These are phyloP conservation scores for Venturia oleaginea DNA, from an alignment of 2,329 filamentous ascomycete species.

Conservation along the genomic window DNA sequence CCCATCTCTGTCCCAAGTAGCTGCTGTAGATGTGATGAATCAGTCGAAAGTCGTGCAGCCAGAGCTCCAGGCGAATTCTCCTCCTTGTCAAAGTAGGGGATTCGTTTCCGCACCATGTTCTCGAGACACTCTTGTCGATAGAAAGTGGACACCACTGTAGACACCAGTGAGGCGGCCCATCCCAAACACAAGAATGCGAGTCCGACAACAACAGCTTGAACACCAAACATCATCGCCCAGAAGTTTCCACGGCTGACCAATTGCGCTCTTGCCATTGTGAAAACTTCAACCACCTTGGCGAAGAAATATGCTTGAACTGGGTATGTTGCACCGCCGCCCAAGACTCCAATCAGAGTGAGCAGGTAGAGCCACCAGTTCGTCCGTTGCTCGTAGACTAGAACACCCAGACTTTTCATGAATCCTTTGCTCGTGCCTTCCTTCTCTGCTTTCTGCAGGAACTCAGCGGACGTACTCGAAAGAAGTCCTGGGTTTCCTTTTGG, in stretches of 20 bases:
- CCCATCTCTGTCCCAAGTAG: constrained; percentile 54
- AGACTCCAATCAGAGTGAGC: constrained; percentile 22
- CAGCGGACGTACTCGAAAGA: constrained; percentile 4
- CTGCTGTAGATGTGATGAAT: constrained; percentile 53
- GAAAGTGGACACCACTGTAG: constrained; percentile 34
- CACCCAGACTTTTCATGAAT: constrained; percentile 25
- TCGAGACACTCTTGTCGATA: constrained; percentile 53
- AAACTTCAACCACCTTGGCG: constrained; percentile 29
- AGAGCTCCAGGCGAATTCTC: constrained; percentile 53
- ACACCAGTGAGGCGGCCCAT: constrained; percentile 17
- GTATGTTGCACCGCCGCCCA: constrained; percentile 27
- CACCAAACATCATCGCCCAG: constrained; percentile 57
- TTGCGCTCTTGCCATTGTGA: constrained; percentile 24
- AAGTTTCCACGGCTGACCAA: constrained; percentile 39
- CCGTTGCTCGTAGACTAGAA: constrained; percentile 27
- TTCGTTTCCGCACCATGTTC: constrained; percentile 49
- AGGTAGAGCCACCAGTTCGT: constrained; percentile 26
- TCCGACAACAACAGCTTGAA: constrained; percentile 46
- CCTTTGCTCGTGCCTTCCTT: constrained; percentile 23
- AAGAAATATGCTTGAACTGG: constrained; percentile 32
- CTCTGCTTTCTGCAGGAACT: neutral
- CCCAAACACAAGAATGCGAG: constrained; percentile 45
- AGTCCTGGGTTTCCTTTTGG: neutral
- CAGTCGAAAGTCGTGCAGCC: constrained; percentile 46
- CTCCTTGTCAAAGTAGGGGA: constrained; percentile 51